phyloP scores from a whole-genome alignment of 1,284 basidiomycete genomes.

The Cryptococcus depauperatus region DNA sequence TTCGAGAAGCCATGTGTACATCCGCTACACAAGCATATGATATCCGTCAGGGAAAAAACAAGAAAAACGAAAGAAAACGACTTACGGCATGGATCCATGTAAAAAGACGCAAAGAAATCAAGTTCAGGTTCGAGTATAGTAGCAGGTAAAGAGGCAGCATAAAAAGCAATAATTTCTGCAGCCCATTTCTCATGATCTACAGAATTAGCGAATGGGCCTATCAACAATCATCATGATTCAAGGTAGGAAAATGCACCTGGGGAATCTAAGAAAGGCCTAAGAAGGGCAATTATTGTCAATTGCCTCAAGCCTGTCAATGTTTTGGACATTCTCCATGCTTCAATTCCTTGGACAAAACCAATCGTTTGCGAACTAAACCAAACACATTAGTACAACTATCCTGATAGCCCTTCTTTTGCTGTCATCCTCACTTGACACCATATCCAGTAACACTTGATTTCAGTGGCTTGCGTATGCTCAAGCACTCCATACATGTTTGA shows the following conservation, averaged over 20 bases:
- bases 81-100: constrained; percentile 65
- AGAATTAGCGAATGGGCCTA: constrained; percentile 12
- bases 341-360: constrained; percentile 3
- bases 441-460: constrained; percentile 48
- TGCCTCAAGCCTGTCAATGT: constrained; percentile 59
- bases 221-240: too few relatives aligned
- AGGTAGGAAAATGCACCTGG: constrained; percentile 55
- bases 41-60: constrained; percentile 2
- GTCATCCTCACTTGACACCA: constrained; percentile 49
- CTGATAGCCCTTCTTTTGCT: too few relatives aligned
- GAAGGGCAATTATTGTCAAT: constrained; percentile 57
- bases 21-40: constrained; percentile 51
- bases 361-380: neutral
- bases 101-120: constrained; percentile 60
- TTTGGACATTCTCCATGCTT: constrained; percentile 62
- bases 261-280: constrained; percentile 62
- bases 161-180: constrained; percentile 66
- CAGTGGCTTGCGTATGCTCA: constrained; percentile 44
- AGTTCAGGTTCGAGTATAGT: constrained; percentile 60
- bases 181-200: constrained; percentile 59
- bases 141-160: constrained; percentile 58
- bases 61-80: constrained; percentile 2
- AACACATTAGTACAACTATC: too few relatives aligned
- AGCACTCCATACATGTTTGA: constrained; percentile 49
- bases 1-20: constrained; percentile 62